phyloP scores from a whole-genome alignment of 2,329 filamentous ascomycete species.

The Xylaria sp. region DNA sequence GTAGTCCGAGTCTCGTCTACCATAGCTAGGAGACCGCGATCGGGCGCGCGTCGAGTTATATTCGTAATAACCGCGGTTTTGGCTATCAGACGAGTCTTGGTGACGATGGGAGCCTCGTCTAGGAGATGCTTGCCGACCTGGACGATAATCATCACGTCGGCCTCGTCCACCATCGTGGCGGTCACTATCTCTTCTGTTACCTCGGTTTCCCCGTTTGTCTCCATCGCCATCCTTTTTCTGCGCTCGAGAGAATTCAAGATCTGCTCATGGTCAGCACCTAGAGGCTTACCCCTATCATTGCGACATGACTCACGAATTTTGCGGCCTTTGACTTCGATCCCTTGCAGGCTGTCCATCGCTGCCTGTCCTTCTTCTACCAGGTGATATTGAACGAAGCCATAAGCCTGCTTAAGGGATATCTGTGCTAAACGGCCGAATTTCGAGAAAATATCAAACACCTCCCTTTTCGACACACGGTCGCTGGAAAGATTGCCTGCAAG shows the following conservation, averaged over 20 bases:
- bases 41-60: constrained; percentile 56
- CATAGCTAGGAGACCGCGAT: constrained; percentile 66
- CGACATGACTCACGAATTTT: constrained; percentile 78
- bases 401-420: constrained; percentile 94
- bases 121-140: constrained; percentile 30
- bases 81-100: constrained; percentile 36
- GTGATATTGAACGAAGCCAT: constrained; percentile 95
- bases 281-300: not conserved
- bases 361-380: constrained; percentile 71
- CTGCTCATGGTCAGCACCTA: constrained; percentile 46
- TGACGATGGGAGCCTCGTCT: constrained; percentile 39
- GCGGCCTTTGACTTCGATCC: constrained; percentile 79
- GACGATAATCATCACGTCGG: constrained; percentile 34
- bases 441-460: constrained; percentile 90
- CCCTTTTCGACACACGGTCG: constrained; percentile 89
- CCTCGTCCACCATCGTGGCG: constrained; percentile 36
- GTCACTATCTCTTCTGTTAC: constrained; percentile 52
- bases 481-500: constrained; percentile 83
- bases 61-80: constrained; percentile 45
- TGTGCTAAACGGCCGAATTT: constrained; percentile 85
- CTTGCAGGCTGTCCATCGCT: constrained; percentile 79
- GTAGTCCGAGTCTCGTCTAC: constrained; percentile 48
- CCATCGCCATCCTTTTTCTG: constrained; percentile 77
- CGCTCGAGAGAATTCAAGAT: constrained; percentile 86
- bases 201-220: constrained; percentile 61